phyloP scores from a whole-genome alignment of 1,284 basidiomycete genomes.

The Mrakiaceae sp. region DNA sequence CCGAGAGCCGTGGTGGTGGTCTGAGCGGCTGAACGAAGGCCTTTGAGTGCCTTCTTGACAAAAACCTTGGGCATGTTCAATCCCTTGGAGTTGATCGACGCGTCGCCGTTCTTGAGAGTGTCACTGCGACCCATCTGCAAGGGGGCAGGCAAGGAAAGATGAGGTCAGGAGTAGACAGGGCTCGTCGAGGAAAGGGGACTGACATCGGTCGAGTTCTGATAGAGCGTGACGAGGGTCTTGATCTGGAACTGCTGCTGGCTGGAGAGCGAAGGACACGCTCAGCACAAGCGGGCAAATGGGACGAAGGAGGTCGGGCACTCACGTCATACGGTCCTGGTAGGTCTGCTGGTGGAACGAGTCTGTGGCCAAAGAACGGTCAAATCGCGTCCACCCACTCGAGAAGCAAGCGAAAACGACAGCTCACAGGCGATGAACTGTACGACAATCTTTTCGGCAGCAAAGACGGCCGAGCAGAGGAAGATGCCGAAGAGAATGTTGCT shows the following conservation, averaged over 20 bases:
- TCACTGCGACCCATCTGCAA: conserved; percentile 45
- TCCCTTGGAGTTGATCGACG: conserved; percentile 33
- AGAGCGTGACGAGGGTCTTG: conserved; percentile 59
- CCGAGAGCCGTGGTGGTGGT: conserved; percentile 66
- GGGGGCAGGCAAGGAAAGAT: conserved; percentile 6
- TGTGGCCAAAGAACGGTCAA: conserved; percentile 23
- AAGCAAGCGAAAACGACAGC: background rate
- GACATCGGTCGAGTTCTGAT: conserved; percentile 58
- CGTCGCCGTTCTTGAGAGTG: conserved; percentile 44
- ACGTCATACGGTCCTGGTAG: conserved; percentile 11
- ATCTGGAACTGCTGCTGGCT: conserved; percentile 68
- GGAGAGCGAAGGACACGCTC: conserved; percentile 33
- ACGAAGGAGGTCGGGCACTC: too few species aligned
- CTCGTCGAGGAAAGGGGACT: background rate
- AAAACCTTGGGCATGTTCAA: conserved; percentile 49
- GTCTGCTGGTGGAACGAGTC: conserved; percentile 64
- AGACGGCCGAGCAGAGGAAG: conserved; percentile 56
- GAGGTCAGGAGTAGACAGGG: background rate
- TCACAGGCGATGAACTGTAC: conserved; percentile 67
- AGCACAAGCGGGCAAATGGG: too few species aligned
- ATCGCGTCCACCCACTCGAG: background rate
- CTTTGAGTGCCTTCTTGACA: conserved; percentile 60
- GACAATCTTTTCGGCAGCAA: conserved; percentile 71
- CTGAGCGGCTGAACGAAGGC: conserved; percentile 60
- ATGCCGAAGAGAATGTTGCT: conserved; percentile 62